Base-by-base conservation (phyloP, 2,329 filamentous ascomycete genomes). In the Microdochium paspali region DNA sequence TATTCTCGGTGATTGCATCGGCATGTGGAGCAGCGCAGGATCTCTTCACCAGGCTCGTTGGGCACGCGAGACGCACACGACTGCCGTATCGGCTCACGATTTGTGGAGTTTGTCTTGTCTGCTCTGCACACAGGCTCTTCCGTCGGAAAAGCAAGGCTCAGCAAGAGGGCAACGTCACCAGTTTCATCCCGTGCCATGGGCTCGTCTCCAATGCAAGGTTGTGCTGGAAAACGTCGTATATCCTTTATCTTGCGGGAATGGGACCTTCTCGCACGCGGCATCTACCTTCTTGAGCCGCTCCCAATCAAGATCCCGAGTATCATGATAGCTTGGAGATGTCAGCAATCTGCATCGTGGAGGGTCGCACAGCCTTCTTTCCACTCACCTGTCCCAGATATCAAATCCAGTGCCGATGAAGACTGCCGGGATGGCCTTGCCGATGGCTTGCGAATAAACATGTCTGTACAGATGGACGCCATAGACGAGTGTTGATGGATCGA, bases 401-500 rank as follows among this genome's bases (percentile, higher is more conserved):
- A 69, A 72, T 0, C 67, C 66, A 0, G 76, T 82, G 0, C 82
- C 82, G 13, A 86, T 68, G 12, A 81, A 77, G 2, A 84, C 55
- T 0, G 65, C 70, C 0, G 82, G 82, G 1, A 69, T 54, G 1
- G 62, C 52, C 0, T 61, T 57, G 2, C 64, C 55, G 2, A 87
- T 62, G 0, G 79, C 69, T 5, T 68, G 59, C 21, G 73, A 65
- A 45, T 79, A 86, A 35, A 76, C 70, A 31, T 64, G 67, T 21
- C 65, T 67, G 48, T 80, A 80, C 49, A 82, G 69, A 45, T 85
- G 82, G 0, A 85, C 70, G 1, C 78, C 82, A 52, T 77, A 87
- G 2, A 84, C 66, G 1, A 87, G 58, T 0, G 77, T 74, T 0
- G 63, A 55, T 0, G 57, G 44, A 15, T 71, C 67, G 10, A 86